These are phyloP conservation scores for Hirschioporus abietinus DNA, from an alignment of 768 basidiomycete species.

Conservation along the genomic window DNA sequence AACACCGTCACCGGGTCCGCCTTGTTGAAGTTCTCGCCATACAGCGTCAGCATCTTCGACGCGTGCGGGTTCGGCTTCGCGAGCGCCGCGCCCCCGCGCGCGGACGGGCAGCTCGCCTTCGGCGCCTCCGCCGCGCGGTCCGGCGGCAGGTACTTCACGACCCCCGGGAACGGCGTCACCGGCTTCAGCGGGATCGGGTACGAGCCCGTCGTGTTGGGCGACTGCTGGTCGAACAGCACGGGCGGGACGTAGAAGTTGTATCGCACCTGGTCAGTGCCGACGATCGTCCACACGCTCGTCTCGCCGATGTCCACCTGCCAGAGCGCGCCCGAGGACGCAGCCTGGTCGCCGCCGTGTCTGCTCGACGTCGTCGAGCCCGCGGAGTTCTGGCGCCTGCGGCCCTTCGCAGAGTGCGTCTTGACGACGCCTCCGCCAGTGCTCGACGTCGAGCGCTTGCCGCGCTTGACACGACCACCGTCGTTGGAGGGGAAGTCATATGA, in stretches of 20 bases:
- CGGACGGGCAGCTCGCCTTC: constrained; percentile 61
- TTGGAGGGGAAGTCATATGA: constrained; percentile 66
- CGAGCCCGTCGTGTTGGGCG: constrained; percentile 51
- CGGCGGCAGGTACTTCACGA: constrained; percentile 88
- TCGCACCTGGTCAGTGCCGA: constrained; percentile 87
- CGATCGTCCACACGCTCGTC: constrained; percentile 92
- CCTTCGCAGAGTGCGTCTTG: constrained; percentile 36
- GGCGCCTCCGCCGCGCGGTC: constrained; percentile 82
- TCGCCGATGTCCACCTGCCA: constrained; percentile 92
- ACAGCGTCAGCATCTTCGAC: constrained; percentile 77
- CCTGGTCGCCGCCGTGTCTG: constrained; percentile 63
- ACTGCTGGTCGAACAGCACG: constrained; percentile 74
- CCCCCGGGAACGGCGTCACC: constrained; percentile 79
- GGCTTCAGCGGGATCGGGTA: constrained; percentile 80
- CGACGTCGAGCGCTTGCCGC: constrained; percentile 69
- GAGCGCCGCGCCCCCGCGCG: constrained; percentile 36
- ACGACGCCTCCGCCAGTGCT: constrained; percentile 51
- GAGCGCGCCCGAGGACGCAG: constrained; percentile 70
- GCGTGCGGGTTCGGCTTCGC: constrained; percentile 75
- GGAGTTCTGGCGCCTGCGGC: constrained; percentile 70
- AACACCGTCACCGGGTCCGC: constrained; percentile 75
- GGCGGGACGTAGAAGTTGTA: constrained; percentile 94
- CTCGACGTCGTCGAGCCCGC: constrained; percentile 56
- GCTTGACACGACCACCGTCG: constrained; percentile 82
- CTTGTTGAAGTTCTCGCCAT: constrained; percentile 88